Evolutionary conservation across 768 basidiomycete genomes (phyloP).

Genomic region (Suillus ampliporus): DNA sequence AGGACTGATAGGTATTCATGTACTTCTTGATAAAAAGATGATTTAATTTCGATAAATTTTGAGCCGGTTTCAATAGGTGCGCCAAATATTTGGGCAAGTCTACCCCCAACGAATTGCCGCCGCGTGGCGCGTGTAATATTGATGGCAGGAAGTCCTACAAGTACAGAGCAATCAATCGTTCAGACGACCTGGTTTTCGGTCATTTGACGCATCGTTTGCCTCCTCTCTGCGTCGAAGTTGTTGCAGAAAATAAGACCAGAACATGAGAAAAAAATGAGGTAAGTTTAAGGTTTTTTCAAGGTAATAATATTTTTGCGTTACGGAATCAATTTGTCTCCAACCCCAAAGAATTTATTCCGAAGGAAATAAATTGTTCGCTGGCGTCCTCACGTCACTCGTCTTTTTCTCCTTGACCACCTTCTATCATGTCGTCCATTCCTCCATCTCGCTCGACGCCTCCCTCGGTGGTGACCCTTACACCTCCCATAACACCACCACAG

Average conservation of each 20-base stretch:
- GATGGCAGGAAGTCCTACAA: neutral
- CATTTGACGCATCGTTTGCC: neutral
- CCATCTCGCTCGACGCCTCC: constrained; percentile 23
- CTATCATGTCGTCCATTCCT: constrained; percentile 32
- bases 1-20: too few relatives aligned
- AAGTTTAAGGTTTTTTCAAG: neutral
- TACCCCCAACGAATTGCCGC: neutral
- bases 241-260: neutral
- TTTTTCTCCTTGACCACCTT: constrained; percentile 31
- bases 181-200: neutral
- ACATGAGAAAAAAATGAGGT: neutral
- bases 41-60: neutral
- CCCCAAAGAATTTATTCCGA: constrained; percentile 42
- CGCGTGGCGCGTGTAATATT: neutral
- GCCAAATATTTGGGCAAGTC: neutral
- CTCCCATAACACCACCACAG: constrained; percentile 6
- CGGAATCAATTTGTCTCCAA: constrained; percentile 9
- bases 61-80: neutral
- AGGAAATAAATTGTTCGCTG: constrained; percentile 28
- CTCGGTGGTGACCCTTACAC: constrained; percentile 19
- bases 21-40: neutral
- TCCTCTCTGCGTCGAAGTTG: neutral
- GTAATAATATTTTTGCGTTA: constrained; percentile 5
- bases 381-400: constrained; percentile 10
- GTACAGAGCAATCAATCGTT: neutral